Conservation (phyloP, 768 basidiomycete species). For the Multifurca ochricompacta region DNA sequence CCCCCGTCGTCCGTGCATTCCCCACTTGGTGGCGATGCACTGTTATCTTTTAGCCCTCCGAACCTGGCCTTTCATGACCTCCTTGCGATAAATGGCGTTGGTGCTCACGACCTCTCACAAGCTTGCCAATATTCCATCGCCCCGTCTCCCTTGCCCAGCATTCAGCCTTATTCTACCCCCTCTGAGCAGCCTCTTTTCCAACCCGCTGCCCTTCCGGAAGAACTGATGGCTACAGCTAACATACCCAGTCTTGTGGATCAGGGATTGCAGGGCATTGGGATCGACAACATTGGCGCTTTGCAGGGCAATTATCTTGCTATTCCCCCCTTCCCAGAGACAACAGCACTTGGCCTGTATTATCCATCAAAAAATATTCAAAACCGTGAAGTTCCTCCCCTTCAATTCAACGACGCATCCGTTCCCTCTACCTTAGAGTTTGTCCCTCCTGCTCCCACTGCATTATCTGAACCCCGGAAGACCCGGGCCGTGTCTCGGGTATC, state of each 20-base stretch:
- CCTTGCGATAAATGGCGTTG: background rate
- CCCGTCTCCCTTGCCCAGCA: background rate
- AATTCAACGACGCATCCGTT: background rate
- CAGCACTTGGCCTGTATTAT: conserved; percentile 7
- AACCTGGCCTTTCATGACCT: background rate
- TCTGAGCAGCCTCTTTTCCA: background rate
- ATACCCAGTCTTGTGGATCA: background rate
- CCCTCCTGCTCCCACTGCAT: background rate
- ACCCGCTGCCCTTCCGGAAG: background rate
- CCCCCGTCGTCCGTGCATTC: conserved; percentile 2
- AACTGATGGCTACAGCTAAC: background rate
- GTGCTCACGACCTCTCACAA: background rate
- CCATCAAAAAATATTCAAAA: background rate
- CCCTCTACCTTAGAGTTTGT: background rate
- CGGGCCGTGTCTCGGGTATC: background rate
- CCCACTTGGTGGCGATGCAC: background rate
- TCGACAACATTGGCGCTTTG: background rate
- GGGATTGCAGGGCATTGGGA: background rate
- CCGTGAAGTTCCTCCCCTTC: background rate
- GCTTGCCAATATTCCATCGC: background rate
- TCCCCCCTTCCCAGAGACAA: background rate
- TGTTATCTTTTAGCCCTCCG: background rate
- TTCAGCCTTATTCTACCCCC: background rate
- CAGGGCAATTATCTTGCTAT: background rate
- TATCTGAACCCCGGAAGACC: background rate